Evolutionary conservation across 2,329 filamentous ascomycete genomes (phyloP).

Genomic region (Aspergillus fischeri): DNA sequence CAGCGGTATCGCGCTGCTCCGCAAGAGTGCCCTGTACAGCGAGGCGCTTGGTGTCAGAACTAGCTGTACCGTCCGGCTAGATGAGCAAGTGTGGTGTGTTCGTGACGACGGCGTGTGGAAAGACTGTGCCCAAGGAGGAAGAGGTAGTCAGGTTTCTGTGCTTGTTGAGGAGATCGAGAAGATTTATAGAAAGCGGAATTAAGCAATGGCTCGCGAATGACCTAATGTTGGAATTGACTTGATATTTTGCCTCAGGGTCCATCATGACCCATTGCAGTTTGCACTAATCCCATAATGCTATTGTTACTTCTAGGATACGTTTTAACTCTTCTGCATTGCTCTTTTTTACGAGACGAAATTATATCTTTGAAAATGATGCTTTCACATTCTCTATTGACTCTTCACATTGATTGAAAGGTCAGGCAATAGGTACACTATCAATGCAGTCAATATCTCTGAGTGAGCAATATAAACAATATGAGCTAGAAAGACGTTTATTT

Average conservation of each 20-base stretch:
- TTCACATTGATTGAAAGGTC: background rate
- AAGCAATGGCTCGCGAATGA: background rate
- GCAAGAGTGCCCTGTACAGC: slow-evolving; percentile 50
- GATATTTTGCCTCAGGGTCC: background rate
- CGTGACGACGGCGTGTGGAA: slow-evolving; percentile 74
- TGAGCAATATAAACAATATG: background rate
- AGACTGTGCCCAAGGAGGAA: slow-evolving; percentile 66
- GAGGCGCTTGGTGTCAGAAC: slow-evolving; percentile 60
- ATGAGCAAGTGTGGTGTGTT: slow-evolving; percentile 78
- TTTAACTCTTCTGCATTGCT: background rate
- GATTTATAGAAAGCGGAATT: slow-evolving; percentile 49
- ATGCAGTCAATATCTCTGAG: background rate
- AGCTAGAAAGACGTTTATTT: background rate
- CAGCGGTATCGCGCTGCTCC: slow-evolving; percentile 43
- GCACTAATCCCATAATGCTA: background rate
- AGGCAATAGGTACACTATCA: background rate
- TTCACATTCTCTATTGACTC: background rate
- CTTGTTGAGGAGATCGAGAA: slow-evolving; percentile 74
- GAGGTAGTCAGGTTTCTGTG: slow-evolving; percentile 50
- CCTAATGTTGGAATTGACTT: background rate
- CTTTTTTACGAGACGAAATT: background rate
- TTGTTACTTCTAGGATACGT: background rate
- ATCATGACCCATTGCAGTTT: background rate
- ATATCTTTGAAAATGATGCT: background rate
- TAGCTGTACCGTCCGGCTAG: slow-evolving; percentile 75